Base-by-base conservation (phyloP, 129 eudicot genomes). In the Lactuca sativa region DNA sequence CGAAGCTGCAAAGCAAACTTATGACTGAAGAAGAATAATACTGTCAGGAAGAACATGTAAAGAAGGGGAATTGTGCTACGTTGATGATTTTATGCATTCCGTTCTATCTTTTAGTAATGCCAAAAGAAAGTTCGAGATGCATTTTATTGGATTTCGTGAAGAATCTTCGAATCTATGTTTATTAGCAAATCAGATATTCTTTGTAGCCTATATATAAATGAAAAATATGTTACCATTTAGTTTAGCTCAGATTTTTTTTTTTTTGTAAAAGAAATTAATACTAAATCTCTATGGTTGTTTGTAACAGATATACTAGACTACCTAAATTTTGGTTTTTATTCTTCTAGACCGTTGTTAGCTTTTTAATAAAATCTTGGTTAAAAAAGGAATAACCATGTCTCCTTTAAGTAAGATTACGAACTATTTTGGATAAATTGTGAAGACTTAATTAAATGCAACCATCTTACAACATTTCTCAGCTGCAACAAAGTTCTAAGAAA, bases 1-100 rank as follows among this genome's bases (percentile, higher is more conserved):
- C n/a, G n/a, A n/a, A n/a, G n/a, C n/a, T n/a, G n/a, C n/a, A n/a
- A n/a, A n/a, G n/a, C n/a, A n/a, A 74, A 66, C 79, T 66, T 66
- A 58, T 16, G 71, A 62, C 59, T 56, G 59, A 54, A 13, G 58
- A 32, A 74, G 67, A 74, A 71, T 71, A 41, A 25, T 73, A 59
- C 2, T 44, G 73, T 44, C 60, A 18, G 66, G 40, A 74, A 74
- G 41, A 74, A 74, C 73, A 74, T 56, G 73, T 17, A 74, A 73
- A 44, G 14, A 16, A 37, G 17, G 32, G 18, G 25, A 38, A 10
- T 10, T 37, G 40, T 37, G 62, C 53, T 36, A 40, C 7, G 17
- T 12, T 51, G 55, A 62, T 31, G 56, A 12, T 53, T 62, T 66
- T n/a, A 62, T n/a, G 64, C 33, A 62, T n/a, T 53, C 67, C 59